Evolutionary conservation across 495 filamentous ascomycete genomes (phyloP).

Genomic region (Penicillium herquei): DNA sequence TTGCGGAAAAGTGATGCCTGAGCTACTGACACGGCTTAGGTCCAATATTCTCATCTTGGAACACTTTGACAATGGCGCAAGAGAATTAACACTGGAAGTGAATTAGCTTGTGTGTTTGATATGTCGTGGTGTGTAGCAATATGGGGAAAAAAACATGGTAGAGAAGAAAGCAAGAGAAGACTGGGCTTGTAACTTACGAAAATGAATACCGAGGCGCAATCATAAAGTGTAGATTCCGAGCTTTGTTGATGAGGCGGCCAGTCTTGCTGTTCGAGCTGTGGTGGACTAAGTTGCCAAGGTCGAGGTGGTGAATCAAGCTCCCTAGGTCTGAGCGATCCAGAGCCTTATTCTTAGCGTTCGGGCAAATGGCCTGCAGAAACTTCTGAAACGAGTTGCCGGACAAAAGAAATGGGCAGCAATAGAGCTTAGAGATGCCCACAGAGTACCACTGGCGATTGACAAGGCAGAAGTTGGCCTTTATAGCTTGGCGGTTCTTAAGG

Average conservation of each 20-base stretch:
- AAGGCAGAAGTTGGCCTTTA: constrained; percentile 53
- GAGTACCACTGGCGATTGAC: constrained; percentile 67
- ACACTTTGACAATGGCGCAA: constrained; percentile 65
- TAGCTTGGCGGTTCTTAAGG: no score
- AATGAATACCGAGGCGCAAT: constrained; percentile 66
- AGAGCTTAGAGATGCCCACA: constrained; percentile 54
- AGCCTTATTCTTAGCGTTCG: no score
- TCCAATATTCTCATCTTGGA: constrained; percentile 53
- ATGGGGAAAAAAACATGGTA: not conserved
- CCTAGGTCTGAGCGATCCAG: constrained; percentile 56
- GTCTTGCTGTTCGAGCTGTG: constrained; percentile 64
- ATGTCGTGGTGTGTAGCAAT: no score
- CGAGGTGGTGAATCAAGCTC: constrained; percentile 52
- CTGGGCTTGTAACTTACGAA: constrained; percentile 6
- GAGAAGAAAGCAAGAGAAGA: not conserved
- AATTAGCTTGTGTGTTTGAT: not conserved
- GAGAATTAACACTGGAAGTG: constrained; percentile 50
- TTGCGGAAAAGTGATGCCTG: constrained; percentile 44
- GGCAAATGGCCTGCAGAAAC: constrained; percentile 64
- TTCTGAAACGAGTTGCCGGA: constrained; percentile 52
- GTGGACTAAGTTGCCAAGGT: constrained; percentile 62
- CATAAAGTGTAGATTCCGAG: constrained; percentile 61
- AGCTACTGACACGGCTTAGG: constrained; percentile 56
- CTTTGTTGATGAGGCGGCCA: constrained; percentile 59
- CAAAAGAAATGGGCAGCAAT: constrained; percentile 47